phyloP scores from a whole-genome alignment of 805 yeast genomes.

The Metschnikowia proteae region DNA sequence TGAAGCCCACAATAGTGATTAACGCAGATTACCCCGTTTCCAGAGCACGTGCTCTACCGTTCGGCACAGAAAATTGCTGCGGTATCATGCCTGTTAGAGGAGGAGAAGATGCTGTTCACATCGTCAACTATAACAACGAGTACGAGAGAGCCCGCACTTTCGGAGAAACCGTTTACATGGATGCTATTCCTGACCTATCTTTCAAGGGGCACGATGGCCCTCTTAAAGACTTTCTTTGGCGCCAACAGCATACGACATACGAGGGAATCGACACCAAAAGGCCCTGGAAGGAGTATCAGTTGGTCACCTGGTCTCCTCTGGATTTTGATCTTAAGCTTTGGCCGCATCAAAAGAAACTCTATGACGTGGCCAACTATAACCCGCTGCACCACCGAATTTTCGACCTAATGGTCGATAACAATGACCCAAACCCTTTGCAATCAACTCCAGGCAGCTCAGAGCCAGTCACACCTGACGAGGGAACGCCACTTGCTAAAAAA shows the following conservation, averaged over 20 bases:
- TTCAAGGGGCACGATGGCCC: constrained; percentile 84
- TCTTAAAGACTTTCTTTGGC: constrained; percentile 85
- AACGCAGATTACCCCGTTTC: constrained; percentile 81
- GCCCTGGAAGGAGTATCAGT: constrained; percentile 79
- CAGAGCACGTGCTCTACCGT: constrained; percentile 84
- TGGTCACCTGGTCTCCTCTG: constrained; percentile 86
- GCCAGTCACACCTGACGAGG: constrained; percentile 9
- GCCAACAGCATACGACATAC: constrained; percentile 44
- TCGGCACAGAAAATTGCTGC: constrained; percentile 70
- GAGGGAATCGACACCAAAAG: constrained; percentile 45
- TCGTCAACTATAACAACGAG: constrained; percentile 46
- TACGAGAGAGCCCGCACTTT: constrained; percentile 25
- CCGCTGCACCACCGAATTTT: constrained; percentile 30
- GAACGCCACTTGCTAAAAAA: not conserved
- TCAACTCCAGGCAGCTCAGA: constrained; percentile 8
- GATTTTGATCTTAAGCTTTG: constrained; percentile 83
- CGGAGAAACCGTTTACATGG: constrained; percentile 24
- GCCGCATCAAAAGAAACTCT: constrained; percentile 50
- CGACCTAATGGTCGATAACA: constrained; percentile 4
- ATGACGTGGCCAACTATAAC: constrained; percentile 35
- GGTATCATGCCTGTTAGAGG: constrained; percentile 90
- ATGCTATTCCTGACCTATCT: constrained; percentile 30
- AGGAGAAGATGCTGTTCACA: constrained; percentile 62
- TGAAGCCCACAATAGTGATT: constrained; percentile 53
- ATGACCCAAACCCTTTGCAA: constrained; percentile 3